phyloP scores from a whole-genome alignment of 2,329 filamentous ascomycete genomes.

The Colletotrichum ledebouriae region DNA sequence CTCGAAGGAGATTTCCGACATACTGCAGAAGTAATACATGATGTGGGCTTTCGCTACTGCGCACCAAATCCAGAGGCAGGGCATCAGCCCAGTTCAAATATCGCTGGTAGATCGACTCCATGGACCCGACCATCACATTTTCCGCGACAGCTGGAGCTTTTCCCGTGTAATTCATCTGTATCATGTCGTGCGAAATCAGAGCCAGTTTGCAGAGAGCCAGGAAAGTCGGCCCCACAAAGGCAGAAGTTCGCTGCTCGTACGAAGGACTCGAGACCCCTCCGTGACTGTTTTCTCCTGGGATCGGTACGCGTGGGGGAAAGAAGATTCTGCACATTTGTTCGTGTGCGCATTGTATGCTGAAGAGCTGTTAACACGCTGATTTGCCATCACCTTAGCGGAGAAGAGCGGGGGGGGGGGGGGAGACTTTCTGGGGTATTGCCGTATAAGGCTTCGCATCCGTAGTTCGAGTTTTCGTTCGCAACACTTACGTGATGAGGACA shows the following conservation, averaged over 20 bases:
- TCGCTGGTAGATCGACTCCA: slow-evolving; percentile 16
- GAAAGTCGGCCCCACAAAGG: slow-evolving; percentile 1
- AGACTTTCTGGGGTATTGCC: too few species aligned
- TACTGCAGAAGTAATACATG: slow-evolving; percentile 29
- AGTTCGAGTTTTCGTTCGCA: not conserved
- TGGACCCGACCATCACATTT: slow-evolving; percentile 1
- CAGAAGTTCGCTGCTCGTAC: not conserved
- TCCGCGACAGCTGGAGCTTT: not conserved
- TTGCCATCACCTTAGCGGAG: too few species aligned
- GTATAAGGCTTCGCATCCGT: too few species aligned
- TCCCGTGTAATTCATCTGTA: slow-evolving; percentile 22
- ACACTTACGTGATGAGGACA: slow-evolving; percentile 35
- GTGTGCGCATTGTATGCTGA: slow-evolving; percentile 31
- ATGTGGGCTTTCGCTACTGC: slow-evolving; percentile 11
- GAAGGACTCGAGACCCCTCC: not conserved
- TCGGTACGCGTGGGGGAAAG: slow-evolving; percentile 15
- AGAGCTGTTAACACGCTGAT: not conserved
- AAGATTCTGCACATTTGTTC: slow-evolving; percentile 19
- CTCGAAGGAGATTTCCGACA: not conserved
- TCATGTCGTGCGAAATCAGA: slow-evolving; percentile 28
- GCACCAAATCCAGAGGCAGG: slow-evolving; percentile 15
- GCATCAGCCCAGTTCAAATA: slow-evolving; percentile 20
- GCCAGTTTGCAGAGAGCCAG: slow-evolving; percentile 16
- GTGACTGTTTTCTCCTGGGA: slow-evolving; percentile 5
- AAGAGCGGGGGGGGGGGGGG: too few species aligned